Percentiles rank a stretch among this genome's conserved stretches.
Evolutionary conservation across 2,329 filamentous ascomycete genomes (phyloP).

Genomic region (Ramularia collo-cygni): DNA sequence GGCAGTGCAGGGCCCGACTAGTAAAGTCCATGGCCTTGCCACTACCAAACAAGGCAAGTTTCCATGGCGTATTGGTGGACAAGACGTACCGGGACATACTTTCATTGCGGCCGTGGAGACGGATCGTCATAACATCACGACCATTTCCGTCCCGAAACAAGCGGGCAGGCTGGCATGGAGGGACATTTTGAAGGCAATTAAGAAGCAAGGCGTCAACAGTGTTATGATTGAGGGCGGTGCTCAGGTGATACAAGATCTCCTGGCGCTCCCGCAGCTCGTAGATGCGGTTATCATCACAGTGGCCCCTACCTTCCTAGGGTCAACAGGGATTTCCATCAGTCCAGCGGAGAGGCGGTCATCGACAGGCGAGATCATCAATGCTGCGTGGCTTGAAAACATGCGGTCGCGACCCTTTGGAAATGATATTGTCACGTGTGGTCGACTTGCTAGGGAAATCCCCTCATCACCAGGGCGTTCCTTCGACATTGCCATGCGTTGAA

Average conservation of each 20-base stretch:
- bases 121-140: not conserved
- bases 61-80: slow-evolving; percentile 46
- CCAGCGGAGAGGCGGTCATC: slow-evolving; percentile 53
- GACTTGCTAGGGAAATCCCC: slow-evolving; percentile 27
- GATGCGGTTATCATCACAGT: slow-evolving; percentile 81
- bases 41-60: slow-evolving; percentile 60
- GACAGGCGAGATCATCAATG: slow-evolving; percentile 46
- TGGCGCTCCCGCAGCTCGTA: slow-evolving; percentile 56
- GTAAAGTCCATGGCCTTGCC: slow-evolving; percentile 60
- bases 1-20: slow-evolving; percentile 47
- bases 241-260: slow-evolving; percentile 70
- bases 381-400: slow-evolving; percentile 59
- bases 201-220: slow-evolving; percentile 57
- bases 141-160: not conserved
- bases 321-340: slow-evolving; percentile 71
- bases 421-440: slow-evolving; percentile 74
- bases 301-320: slow-evolving; percentile 83
- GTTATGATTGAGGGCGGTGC: slow-evolving; percentile 92
- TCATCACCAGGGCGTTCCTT: too few species aligned
- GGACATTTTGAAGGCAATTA: slow-evolving; percentile 54
- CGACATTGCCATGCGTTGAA: too few species aligned
- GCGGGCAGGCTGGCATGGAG: slow-evolving; percentile 47
- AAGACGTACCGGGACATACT: slow-evolving; percentile 42
- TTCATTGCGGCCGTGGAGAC: not conserved
- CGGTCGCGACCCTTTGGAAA: slow-evolving; percentile 73